Evolutionary conservation across 2,329 filamentous ascomycete species (phyloP), one percentile per base, ranked within the genome.

Genomic region (Albophoma yamanashiensis): DNA sequence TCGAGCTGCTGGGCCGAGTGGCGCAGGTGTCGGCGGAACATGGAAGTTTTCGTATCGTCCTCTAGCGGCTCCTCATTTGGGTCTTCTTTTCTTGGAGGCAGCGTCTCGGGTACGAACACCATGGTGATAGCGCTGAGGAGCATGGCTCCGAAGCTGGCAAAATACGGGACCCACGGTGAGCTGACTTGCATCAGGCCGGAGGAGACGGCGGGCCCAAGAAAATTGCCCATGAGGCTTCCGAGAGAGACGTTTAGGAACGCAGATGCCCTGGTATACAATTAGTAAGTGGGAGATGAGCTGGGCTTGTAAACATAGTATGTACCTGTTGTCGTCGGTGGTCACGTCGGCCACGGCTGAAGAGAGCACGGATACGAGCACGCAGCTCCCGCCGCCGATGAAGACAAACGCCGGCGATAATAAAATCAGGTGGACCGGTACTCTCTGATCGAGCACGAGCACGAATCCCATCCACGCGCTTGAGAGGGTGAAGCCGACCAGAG

Each of bases 261-360:
- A 4, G 58, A 58, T 7, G 59, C 58, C 17, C 61, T 62, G 20
- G 2, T 15, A 11, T 4, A 4, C 47, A 34, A 7, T 58, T 22
- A 58, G 57, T 20, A 38, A 55, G 11, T 3, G 20, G 27, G 4
- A 1, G 5, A 8, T 4, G 22, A 20, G 20, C 15, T 20, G 5
- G 43, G 40, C 59, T 31, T 43, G 42, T 57, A 50, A 31, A 14
- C 11, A 15, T 50, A 3, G 15, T 31, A 7, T 2, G 47, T 50
- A 50, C 47, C 61, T 55, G n/a, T 38, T 55, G 27, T 56, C 31
- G 9, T 63, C 55, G 42, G 50, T 53, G 36, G 58, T 58, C 20
- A 63, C 60, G 57, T 66, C 64, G 34, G 62, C 59, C 20, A 64
- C 64, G 43, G 65, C 64, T n/a, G 65, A 65, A 47, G 63, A 65